These are phyloP conservation scores for Piper betle DNA, from an alignment of 164 flowering plant species.

Conservation along the genomic window DNA sequence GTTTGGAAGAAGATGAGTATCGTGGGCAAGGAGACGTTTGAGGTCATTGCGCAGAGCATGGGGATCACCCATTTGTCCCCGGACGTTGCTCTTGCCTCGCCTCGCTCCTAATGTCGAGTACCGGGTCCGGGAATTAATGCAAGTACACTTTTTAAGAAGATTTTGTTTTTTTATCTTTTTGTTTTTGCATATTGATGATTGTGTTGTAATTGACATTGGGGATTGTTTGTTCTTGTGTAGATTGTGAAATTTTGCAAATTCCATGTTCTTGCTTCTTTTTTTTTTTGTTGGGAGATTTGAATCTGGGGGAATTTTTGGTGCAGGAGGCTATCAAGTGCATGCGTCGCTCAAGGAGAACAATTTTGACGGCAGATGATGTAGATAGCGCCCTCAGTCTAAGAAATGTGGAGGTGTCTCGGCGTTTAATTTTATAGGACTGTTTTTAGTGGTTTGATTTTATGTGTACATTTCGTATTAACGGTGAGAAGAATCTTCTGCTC, in stretches of 20 bases:
- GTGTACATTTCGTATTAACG: too few relatives aligned
- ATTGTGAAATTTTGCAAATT: not conserved
- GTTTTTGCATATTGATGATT: not conserved
- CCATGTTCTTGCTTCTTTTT: not conserved
- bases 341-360: slow-evolving; percentile 77
- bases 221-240: not conserved
- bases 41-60: slow-evolving; percentile 83
- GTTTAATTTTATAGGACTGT: too few relatives aligned
- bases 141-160: slow-evolving; percentile 26
- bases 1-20: slow-evolving; percentile 40
- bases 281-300: not conserved
- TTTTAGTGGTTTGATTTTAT: too few relatives aligned
- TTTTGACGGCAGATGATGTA: slow-evolving; percentile 71
- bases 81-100: slow-evolving; percentile 62
- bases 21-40: slow-evolving; percentile 76
- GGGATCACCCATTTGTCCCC: slow-evolving; percentile 68
- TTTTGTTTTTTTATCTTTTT: not conserved
- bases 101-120: slow-evolving; percentile 95
- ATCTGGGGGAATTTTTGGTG: slow-evolving; percentile 2
- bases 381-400: slow-evolving; percentile 71
- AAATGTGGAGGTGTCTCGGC: slow-evolving; percentile 89
- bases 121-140: slow-evolving; percentile 90
- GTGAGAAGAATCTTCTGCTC: not conserved
- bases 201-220: not conserved
- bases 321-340: slow-evolving; percentile 97